Base-by-base conservation (phyloP, 148 eudicot species). In the Polygonum maritimum region DNA sequence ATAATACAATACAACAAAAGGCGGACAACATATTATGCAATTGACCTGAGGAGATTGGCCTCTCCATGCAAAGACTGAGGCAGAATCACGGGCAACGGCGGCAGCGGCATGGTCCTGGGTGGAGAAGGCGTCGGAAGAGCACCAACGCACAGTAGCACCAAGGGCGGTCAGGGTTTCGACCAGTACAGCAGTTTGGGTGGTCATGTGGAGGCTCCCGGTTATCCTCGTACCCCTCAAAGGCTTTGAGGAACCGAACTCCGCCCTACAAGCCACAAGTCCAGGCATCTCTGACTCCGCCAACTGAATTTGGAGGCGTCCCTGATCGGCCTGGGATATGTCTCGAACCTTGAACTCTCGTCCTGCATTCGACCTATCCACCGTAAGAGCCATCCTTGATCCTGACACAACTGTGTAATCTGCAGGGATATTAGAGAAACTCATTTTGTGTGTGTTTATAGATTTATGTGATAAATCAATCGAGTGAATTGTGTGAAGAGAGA, bases 51-150 rank as follows among this genome's bases (percentile, higher is more conserved):
- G 83, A 65, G 98, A 91, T 85, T 91, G 91, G 12, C 98, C 98
- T 82, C 91, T 94, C 98, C 98, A 94, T 65, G 98, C 98, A 41
- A 94, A 94, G 19, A 94, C 98, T 2, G 98, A 87, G 5, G 93
- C 94, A 13, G 91, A 87, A 85, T 94, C 97, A 36, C 98, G 89
- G 12, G 31, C 31, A 26, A 26, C 31, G 97, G 90, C 91, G 14
- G 97, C 91, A 0, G 98, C 97, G n/a, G 97, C 98, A 74, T 94
- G 98, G 75, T 94, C 97, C 85, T 84, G 84, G 54, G 97, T 94
- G 71, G 98, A 94, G 90, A 94, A 94, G 80, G 91, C 90, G 85
- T 94, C 91, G 85, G 97, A 94, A 15, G 97, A 91, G 76, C 97
- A 94, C 97, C 98, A 94, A 7, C 98, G 79, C 15, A 94, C 98